A percentile compares a stretch with the other conserved stretches of the same genome.
Evolutionary conservation across 495 filamentous ascomycete species (phyloP).

Genomic region (Podospora tetraspora): DNA sequence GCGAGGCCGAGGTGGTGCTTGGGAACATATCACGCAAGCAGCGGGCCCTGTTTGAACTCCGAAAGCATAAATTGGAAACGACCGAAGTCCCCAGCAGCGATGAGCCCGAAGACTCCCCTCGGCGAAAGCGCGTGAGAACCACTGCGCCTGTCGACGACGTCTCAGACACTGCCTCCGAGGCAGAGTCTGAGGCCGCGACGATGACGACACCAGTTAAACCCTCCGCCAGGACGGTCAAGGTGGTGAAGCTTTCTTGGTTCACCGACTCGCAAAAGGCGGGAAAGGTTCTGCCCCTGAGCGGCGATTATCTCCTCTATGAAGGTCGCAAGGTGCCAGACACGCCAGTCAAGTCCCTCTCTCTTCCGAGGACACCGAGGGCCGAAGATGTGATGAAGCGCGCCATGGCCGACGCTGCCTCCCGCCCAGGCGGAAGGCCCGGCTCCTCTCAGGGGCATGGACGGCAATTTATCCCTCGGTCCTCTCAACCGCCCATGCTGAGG

Average conservation of each 20-base stretch:
- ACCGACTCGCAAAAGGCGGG: conserved; percentile 52
- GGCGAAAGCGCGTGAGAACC: conserved; percentile 37
- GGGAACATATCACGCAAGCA: conserved; percentile 62
- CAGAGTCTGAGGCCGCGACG: conserved; percentile 12
- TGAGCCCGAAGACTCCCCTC: conserved; percentile 11
- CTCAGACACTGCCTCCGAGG: conserved; percentile 33
- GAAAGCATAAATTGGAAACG: conserved; percentile 53
- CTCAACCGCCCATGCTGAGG: conserved; percentile 34
- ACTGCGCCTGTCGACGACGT: conserved; percentile 8
- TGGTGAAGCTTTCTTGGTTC: conserved; percentile 76
- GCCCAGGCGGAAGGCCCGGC: conserved; percentile 9
- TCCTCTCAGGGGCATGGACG: conserved; percentile 15
- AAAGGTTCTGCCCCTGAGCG: conserved; percentile 46
- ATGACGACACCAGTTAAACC: not conserved
- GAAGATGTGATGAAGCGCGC: conserved; percentile 32
- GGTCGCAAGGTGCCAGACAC: conserved; percentile 37
- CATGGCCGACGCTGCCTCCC: conserved; percentile 24
- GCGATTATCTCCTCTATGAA: conserved; percentile 63
- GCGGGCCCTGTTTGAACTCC: conserved; percentile 72
- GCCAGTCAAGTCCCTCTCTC: conserved; percentile 15
- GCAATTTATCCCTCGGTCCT: conserved; percentile 7
- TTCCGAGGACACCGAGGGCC: conserved; percentile 8
- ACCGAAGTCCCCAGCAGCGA: conserved; percentile 48
- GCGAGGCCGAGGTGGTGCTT: conserved; percentile 68
- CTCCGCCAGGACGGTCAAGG: conserved; percentile 45